Conservation (phyloP, 495 filamentous ascomycete species). For the Mycothermus thermophilus region DNA sequence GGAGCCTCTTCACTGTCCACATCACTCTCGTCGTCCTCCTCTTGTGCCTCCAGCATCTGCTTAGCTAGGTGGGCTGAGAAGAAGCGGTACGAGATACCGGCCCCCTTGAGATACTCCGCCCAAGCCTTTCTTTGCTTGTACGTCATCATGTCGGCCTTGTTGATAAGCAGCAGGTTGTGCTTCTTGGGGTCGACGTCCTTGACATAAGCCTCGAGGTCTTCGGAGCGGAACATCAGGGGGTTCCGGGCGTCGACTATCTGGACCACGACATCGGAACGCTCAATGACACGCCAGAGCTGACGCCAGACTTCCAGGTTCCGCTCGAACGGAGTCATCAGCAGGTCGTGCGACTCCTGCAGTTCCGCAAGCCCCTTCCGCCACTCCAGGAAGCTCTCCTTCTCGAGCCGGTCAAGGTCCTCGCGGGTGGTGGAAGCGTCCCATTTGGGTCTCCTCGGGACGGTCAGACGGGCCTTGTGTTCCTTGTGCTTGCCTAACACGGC, state of each 20-base stretch:
- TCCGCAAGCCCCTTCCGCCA: slow-evolving; percentile 89
- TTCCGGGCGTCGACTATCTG: slow-evolving; percentile 98
- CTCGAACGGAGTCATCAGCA: slow-evolving; percentile 98
- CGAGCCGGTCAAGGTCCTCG: slow-evolving; percentile 61
- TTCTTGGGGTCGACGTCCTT: slow-evolving; percentile 82
- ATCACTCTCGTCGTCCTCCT: slow-evolving; percentile 37
- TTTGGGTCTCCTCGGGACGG: slow-evolving; percentile 75
- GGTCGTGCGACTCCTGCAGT: slow-evolving; percentile 79
- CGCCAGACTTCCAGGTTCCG: slow-evolving; percentile 96
- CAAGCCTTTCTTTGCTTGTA: slow-evolving; percentile 67
- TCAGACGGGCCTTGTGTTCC: slow-evolving; percentile 60
- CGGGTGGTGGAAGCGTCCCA: slow-evolving; percentile 82
- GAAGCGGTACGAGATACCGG: slow-evolving; percentile 77
- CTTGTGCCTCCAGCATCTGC: slow-evolving; percentile 61
- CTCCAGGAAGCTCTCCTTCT: slow-evolving; percentile 67
- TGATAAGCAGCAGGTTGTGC: slow-evolving; percentile 84
- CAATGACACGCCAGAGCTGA: slow-evolving; percentile 96
- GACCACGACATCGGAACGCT: slow-evolving; percentile 87
- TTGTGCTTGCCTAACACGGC: slow-evolving; percentile 64
- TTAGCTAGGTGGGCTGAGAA: slow-evolving; percentile 91
- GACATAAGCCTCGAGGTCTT: slow-evolving; percentile 87
- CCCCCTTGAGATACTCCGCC: slow-evolving; percentile 75
- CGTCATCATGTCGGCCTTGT: slow-evolving; percentile 99
- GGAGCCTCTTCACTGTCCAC: slow-evolving; percentile 20
- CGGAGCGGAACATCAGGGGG: slow-evolving; percentile 83